A percentile compares a stretch with the other conserved stretches of the same genome.
phyloP scores from a whole-genome alignment of 1,284 basidiomycete genomes.

The Cryptococcus deneoformans region DNA sequence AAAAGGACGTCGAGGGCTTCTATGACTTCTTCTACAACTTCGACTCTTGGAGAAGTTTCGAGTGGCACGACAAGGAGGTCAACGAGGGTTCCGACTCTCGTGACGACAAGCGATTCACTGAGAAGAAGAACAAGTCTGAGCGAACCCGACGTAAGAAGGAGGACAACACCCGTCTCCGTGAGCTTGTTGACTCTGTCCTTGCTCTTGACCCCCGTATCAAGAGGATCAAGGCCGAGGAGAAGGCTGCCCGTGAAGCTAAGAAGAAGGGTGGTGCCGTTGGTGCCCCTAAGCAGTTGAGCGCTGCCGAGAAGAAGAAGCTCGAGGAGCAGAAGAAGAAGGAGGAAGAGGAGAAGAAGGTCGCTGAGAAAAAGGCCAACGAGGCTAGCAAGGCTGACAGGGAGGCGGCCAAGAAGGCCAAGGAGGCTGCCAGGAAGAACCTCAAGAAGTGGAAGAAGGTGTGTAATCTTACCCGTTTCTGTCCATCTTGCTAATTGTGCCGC shows the following conservation, averaged over 20 bases:
- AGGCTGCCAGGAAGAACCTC: conserved; percentile 58
- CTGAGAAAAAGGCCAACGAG: conserved; percentile 53
- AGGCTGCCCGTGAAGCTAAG: conserved; percentile 91
- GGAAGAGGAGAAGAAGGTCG: conserved; percentile 80
- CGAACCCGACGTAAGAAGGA: conserved; percentile 97
- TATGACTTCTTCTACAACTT: conserved; percentile 99
- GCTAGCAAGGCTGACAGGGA: conserved; percentile 59
- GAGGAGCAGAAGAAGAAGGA: conserved; percentile 70
- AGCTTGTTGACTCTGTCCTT: conserved; percentile 83
- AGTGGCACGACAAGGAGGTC: conserved; percentile 97
- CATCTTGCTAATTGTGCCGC: background rate
- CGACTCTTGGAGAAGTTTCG: conserved; percentile 97
- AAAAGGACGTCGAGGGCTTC: conserved; percentile 84
- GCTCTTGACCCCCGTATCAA: conserved; percentile 93
- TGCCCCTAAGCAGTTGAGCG: conserved; percentile 55
- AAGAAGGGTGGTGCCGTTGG: conserved; percentile 60
- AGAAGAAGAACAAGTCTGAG: conserved; percentile 99
- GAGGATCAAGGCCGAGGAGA: conserved; percentile 95
- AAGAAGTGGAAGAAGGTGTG: conserved; percentile 56
- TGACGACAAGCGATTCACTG: conserved; percentile 97
- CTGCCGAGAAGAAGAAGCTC: conserved; percentile 70
- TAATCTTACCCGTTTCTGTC: background rate
- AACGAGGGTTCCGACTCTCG: conserved; percentile 97
- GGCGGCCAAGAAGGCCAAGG: conserved; percentile 93
- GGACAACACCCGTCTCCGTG: conserved; percentile 86